Evolutionary conservation across 129 eudicot species (phyloP), one percentile per base, ranked within the genome.

Genomic region (Deinandra increscens): DNA sequence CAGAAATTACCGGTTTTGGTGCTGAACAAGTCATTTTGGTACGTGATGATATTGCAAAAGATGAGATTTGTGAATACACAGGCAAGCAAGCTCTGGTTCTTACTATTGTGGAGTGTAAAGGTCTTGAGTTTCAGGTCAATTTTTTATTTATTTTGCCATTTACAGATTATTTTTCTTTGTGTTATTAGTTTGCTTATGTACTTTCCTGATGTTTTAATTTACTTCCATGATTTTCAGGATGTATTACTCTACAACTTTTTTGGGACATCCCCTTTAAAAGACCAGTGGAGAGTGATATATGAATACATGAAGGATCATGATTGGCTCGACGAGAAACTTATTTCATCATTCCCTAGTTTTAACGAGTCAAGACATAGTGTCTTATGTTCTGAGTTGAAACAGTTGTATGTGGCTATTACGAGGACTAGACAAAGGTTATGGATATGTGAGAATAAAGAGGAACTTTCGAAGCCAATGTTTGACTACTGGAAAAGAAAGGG

Each of bases 21-120:
- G 97, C 97, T 7, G 95, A 91, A 67, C 97, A 91, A 63, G 97
- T 91, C 17, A 91, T 91, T 46, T 64, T 91, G 59, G 97, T 91
- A 4, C 83, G 92, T 33, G 97, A 91, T 80, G 97, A 87, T 66
- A 59, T 34, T 42, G 83, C 78, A 0, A 84, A 75, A 62, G 42
- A 69, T 20, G 92, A 91, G 31, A 82, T 91, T 19, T 75, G 68
- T 18, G 68, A 43, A 31, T 81, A 60, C 50, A 83, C 87, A 45
- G 97, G 95, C 59, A 79, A 81, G 41, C 78, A 81, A 20, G 97
- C 97, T 70, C 91, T 91, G 12, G 81, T 91, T 55, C 81, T 91
- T 64, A 87, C 91, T 1, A 60, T 91, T 37, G 79, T 91, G 14
- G 97, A 91, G 82, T 91, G 97, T 82, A 91, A 91, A 50, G 95